Evolutionary conservation across 2,329 filamentous ascomycete species (phyloP).

Genomic region (Fusarium liriodendri): DNA sequence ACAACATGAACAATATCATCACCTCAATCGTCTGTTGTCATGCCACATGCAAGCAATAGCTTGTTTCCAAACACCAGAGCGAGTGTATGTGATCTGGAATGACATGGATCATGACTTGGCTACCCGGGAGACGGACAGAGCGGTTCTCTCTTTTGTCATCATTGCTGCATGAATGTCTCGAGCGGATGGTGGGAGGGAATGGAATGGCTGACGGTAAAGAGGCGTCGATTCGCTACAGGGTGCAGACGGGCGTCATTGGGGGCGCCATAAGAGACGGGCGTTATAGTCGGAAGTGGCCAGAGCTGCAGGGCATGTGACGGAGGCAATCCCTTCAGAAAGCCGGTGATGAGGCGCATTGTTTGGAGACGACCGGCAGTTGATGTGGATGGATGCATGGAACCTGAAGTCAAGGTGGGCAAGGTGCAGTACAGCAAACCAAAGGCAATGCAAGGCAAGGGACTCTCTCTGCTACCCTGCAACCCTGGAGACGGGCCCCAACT

Average conservation of each 20-base stretch:
- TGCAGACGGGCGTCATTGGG: constrained; percentile 19
- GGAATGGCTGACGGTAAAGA: constrained; percentile 5
- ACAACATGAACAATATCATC: not conserved
- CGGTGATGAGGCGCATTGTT: constrained; percentile 18
- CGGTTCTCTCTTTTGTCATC: constrained; percentile 7
- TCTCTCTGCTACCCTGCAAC: constrained; percentile 22
- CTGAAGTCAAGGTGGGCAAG: not conserved
- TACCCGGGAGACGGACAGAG: not conserved
- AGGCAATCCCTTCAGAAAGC: not conserved
- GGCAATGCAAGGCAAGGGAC: not conserved
- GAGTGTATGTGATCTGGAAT: not conserved
- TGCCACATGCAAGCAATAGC: not conserved
- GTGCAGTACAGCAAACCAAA: not conserved
- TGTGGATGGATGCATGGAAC: constrained; percentile 21
- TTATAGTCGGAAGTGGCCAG: constrained; percentile 19
- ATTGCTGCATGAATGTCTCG: constrained; percentile 6
- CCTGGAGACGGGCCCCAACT: constrained; percentile 11
- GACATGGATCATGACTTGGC: not conserved
- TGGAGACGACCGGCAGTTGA: constrained; percentile 34
- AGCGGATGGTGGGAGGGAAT: constrained; percentile 16
- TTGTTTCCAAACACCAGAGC: not conserved
- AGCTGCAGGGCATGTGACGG: constrained; percentile 26
- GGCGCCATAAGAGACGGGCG: constrained; percentile 17
- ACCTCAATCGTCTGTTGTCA: not conserved
- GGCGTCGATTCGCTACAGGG: constrained; percentile 13